Evolutionary conservation across 2,329 filamentous ascomycete genomes (phyloP).

Genomic region (Aspergillus sp.): DNA sequence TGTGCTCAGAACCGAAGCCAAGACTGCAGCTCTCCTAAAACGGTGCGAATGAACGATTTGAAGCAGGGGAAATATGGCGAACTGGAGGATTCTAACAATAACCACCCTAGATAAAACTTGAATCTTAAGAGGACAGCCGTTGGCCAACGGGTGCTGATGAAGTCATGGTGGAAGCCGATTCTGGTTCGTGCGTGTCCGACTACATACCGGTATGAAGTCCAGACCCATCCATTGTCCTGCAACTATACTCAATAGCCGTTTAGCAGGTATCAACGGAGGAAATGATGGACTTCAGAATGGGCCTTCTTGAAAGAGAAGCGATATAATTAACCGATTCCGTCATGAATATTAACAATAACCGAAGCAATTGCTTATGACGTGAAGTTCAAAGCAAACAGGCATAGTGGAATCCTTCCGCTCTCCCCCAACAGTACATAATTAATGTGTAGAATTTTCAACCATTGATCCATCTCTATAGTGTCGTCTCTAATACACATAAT

Average conservation of each 20-base stretch:
- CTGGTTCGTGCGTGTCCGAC: not conserved
- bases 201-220: not conserved
- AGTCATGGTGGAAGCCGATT: not conserved
- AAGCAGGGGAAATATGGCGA: not conserved
- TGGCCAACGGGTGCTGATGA: not conserved
- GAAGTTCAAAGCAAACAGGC: too few species aligned
- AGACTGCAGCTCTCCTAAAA: conserved; percentile 9
- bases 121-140: not conserved
- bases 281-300: too few species aligned
- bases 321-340: too few species aligned
- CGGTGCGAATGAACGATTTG: conserved; percentile 7
- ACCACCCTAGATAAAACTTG: not conserved
- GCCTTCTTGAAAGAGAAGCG: too few species aligned
- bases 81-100: not conserved
- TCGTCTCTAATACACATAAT: not conserved
- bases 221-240: not conserved
- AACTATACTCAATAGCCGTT: too few species aligned
- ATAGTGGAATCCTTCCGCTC: too few species aligned
- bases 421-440: too few species aligned
- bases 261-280: too few species aligned
- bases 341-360: too few species aligned
- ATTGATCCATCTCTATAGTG: conserved; percentile 1
- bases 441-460: not conserved
- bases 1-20: not conserved
- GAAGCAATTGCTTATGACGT: too few species aligned